Evolutionary conservation across 2,329 filamentous ascomycete species (phyloP), one percentile per base, ranked within the genome.

Genomic region (Tolypocladium tropicale): DNA sequence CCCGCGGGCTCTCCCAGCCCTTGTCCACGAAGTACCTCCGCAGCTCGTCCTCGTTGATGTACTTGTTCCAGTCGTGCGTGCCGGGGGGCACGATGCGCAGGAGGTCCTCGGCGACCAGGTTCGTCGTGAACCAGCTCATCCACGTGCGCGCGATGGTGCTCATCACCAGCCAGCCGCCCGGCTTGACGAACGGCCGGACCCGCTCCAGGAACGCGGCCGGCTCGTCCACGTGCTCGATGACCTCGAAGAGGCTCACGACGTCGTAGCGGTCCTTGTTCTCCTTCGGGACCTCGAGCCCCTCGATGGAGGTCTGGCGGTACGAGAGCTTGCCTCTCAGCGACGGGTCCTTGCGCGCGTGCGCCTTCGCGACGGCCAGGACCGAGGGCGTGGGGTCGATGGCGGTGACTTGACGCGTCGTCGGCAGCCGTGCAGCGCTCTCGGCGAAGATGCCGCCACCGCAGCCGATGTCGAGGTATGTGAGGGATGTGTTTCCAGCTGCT

Each of bases 401-500:
- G 0, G 84, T 86, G 3, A 94, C 89, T 53, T 75, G 79, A 3
- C 68, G 67, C 0, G 87, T 89, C 46, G 74, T 77, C 0, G 80
- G 73, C 36, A 92, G 73, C 6, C 90, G 80, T 1, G 90, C 89
- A 0, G 89, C 88, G 21, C 83, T 88, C 72, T 97, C 94, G 57
- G 93, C 91, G 69, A 97, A 96, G 70, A 97, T 97, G 59, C 94
- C 94, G 25, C 93, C 94, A 59, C 94, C 94, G 72, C 94, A 97
- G 62, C 94, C 94, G 57, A 99, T 83, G 71, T 99, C 94, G 54
- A 99, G 86, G 71, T 90, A 95, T 36, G 79, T 79, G 4, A 90
- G 76, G 10, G 57, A 63, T 62, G 59, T 62, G 37, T 60, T 49
- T 58, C 62, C 51, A 54, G 34, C 49, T 2, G 71, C 59, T 28